Evolutionary conservation across 1,284 basidiomycete genomes (phyloP).

Genomic region (Moesziomyces sp.): DNA sequence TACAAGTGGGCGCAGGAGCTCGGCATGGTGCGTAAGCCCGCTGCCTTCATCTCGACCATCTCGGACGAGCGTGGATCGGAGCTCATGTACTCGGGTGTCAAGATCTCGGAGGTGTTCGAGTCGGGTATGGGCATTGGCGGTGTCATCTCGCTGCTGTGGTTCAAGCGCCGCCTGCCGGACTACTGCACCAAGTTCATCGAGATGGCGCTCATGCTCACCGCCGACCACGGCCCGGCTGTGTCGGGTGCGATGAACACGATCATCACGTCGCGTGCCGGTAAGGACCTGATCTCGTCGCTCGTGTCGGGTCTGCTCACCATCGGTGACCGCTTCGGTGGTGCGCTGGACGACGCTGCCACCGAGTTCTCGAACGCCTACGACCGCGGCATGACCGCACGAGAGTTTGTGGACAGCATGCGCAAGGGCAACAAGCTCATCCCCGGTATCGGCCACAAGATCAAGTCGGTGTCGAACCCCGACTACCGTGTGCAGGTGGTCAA

Average conservation of each 20-base stretch:
- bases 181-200: conserved; percentile 78
- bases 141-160: conserved; percentile 96
- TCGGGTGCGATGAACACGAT: conserved; percentile 98
- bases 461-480: conserved; percentile 73
- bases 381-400: conserved; percentile 90
- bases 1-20: conserved; percentile 99
- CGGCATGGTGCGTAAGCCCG: conserved; percentile 96
- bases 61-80: conserved; percentile 99
- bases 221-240: conserved; percentile 82
- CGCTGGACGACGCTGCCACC: conserved; percentile 94
- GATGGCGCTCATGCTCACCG: conserved; percentile 99
- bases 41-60: conserved; percentile 99
- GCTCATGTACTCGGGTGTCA: conserved; percentile 97
- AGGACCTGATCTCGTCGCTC: conserved; percentile 96
- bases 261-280: conserved; percentile 97
- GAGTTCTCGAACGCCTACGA: conserved; percentile 88
- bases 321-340: conserved; percentile 97
- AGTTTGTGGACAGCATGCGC: conserved; percentile 95
- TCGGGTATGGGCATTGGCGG: conserved; percentile 82
- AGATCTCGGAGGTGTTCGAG: conserved; percentile 89
- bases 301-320: conserved; percentile 97
- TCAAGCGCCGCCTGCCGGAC: conserved; percentile 80
- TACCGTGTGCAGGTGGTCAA: conserved; percentile 94
- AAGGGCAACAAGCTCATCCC: conserved; percentile 97
- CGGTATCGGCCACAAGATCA: conserved; percentile 99